Evolutionary conservation across 1,284 basidiomycete species (phyloP), one percentile per base, ranked within the genome.

Genomic region (Apiotrichum akiyoshidainum): DNA sequence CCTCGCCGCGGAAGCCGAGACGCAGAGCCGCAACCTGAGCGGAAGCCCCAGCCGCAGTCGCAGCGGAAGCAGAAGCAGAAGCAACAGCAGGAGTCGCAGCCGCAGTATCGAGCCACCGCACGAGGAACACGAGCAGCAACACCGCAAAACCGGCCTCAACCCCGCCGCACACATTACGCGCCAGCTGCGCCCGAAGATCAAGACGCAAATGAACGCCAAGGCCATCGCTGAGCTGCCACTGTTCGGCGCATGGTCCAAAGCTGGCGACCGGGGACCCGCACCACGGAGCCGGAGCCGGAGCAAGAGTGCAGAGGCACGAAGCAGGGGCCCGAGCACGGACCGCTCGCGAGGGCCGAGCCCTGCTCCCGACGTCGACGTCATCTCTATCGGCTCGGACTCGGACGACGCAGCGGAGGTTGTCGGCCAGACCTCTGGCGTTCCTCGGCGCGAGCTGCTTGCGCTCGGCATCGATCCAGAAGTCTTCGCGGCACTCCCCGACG

Each of bases 391-490:
- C 26, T 47, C 49, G 17, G 49, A 51, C 14, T 37, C 45, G 14
- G 52, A 47, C 34, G 55, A 57, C 16, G 44, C 46, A 19, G 46
- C 10, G 59, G 51, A 22, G 50, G 33, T 11, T 52, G 31, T 52
- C 52, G 5, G 57, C 58, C 16, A 54, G n/a, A 49, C 71, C 11
- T 65, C 65, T 7, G 64, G 55, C 5, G 14, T 71, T 66, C 52
- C 65, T 1, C 69, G 76, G 31, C 78, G 74, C 4, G 85, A 89
- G 64, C 79, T 92, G 21, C 76, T 72, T 14, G 80, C 81, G 42
- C 80, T 92, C 22, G 83, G 82, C 14, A 83, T 92, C 6, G 90
- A 92, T 71, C 82, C 78, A 68, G 81, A 82, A 1, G 86, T 91
- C 0, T 85, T 90, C 58, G 80, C 84, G 21, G 87, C 86, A 1